Evolutionary conservation across 306 rosid genomes (phyloP), one percentile per base, ranked within the genome.

Genomic region (Cicer pinnatifidum): DNA sequence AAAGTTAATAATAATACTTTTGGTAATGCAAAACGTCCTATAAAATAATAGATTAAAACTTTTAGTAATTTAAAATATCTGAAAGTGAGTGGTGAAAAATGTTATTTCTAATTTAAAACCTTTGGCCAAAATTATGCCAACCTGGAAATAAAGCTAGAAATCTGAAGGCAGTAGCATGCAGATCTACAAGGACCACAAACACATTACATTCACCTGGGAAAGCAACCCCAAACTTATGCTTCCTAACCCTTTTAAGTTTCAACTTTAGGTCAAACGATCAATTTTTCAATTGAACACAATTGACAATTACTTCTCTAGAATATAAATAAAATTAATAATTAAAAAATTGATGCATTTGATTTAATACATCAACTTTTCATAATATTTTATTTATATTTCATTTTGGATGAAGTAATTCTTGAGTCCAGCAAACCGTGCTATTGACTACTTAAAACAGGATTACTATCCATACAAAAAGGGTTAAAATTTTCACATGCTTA

Each of bases 231-330:
- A 63, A 20, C 46, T 59, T 52, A 53, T 8, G 16, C 17, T 52
- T 50, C 57, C 38, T 44, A 69, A 69, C 47, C 47, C 59, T 23
- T 23, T 23, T 3, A 23, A 23, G 45, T 11, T 72, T 72, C 15
- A 44, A 58, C 37, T 58, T 43, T 28, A 57, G 1, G 47, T 12
- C 58, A 58, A 33, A 58, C 17, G 57, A 7, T 16, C 17, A 16
- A 16, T 16, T 16, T 16, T 16, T 9, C 11, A 58, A 45, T 15
- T 28, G 16, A 28, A 28, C 15, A n/a, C 28, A 23, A 44, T 47
- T 2, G 41, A 72, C 44, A 44, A 45, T 45, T 11, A 45, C 48
- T 10, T 12, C 50, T 23, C 28, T 23, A 23, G 2, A 23, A 23
- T 23, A 23, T 2, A 23, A 23, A 0, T 2, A 23, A 28, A 28